These are phyloP conservation scores for Flaveria sonorensis DNA, from an alignment of 129 eudicot genomes.

Conservation along the genomic window DNA sequence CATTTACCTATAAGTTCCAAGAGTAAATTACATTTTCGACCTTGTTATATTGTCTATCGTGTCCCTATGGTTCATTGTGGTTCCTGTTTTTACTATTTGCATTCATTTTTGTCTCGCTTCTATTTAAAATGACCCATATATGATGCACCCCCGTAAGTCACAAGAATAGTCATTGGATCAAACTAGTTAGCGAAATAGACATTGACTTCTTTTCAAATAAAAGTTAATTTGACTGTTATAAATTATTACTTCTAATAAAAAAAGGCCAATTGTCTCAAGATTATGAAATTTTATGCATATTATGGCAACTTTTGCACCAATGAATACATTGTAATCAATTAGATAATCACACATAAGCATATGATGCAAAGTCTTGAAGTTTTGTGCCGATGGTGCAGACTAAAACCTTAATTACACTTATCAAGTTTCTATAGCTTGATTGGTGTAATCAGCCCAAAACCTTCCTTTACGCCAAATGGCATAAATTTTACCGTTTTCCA, in stretches of 20 bases:
- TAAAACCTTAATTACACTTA: too few species aligned
- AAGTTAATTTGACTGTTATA: background rate
- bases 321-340: background rate
- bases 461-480: background rate
- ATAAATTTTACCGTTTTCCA: background rate
- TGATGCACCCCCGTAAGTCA: background rate
- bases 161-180: background rate
- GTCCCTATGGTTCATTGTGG: too few species aligned
- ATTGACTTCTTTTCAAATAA: background rate
- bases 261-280: background rate
- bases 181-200: background rate
- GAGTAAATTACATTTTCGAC: background rate
- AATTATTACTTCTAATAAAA: background rate
- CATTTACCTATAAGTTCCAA: slow-evolving; percentile 4
- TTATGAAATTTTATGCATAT: background rate
- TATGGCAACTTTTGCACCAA: background rate
- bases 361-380: background rate
- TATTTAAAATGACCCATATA: too few species aligned
- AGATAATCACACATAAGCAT: background rate
- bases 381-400: background rate
- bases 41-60: background rate
- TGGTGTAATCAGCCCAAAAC: background rate
- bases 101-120: too few species aligned
- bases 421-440: too few species aligned
- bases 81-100: too few species aligned